Base-by-base conservation (phyloP, 83 land plant species). In the Picea abies region DNA sequence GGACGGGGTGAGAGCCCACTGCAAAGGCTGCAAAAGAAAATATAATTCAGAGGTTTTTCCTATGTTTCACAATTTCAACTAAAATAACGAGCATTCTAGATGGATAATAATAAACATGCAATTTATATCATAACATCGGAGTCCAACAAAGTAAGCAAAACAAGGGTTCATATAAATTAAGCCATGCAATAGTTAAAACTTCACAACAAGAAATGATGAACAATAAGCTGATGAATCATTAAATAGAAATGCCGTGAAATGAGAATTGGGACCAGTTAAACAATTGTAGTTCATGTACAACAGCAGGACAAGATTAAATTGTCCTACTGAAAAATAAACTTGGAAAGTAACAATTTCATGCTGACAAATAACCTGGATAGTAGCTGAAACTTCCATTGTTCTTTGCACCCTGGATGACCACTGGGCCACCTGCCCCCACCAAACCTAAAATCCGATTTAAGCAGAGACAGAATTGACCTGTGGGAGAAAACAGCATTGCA, bases 1-100 rank as follows among this genome's bases (percentile, higher is more conserved):
- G 22, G 26, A 23, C 78, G 16, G 52, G 52, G 60, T 44, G 60
- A 49, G 22, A 56, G 78, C 78, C 60, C 22, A 75, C 78, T 75
- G 78, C 78, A 47, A 49, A 75, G 78, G 78, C 78, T 75, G 78
- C 78, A 75, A 44, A 75, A 75, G 29, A 75, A 75, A 75, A 75
- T n/a, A 44, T 22, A 15, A 75, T 75, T 75, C 78, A 75, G 78
- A 75, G 78, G 78, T 49, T 75, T 23, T 49, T 14, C 29, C n/a
- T 37, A 44, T 41, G 41, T 75, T 75, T 19, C 5, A 23, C 60
- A 75, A 4, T 47, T 75, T 75, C 26, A 75, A 70, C 19, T 70
- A 70, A 70, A 37, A 6, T 1, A 37, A 32, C 20, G 22, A 41
- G 12, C 23, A 75, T 41, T 44, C 29, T 75, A 47, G 60, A 56